Percentiles rank a stretch among this genome's conserved stretches.
phyloP scores from a whole-genome alignment of 495 filamentous ascomycete species.

The Glonium stellatum region DNA sequence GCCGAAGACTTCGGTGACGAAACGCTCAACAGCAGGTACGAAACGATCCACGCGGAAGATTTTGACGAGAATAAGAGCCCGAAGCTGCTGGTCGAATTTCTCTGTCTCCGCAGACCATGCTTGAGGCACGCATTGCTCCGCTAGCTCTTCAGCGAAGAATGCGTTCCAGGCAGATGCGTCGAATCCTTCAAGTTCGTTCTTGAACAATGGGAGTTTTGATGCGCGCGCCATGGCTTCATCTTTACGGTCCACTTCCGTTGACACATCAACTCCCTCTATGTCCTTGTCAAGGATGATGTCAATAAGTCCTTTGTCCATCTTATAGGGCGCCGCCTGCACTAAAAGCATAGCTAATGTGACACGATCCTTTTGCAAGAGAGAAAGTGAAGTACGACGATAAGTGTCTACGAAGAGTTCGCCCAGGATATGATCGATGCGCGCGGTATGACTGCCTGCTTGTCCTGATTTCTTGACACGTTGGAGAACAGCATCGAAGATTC shows the following conservation, averaged over 20 bases:
- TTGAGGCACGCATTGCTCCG: conserved; percentile 76
- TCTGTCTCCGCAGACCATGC: conserved; percentile 62
- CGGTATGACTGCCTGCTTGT: conserved; percentile 64
- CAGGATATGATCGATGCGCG: conserved; percentile 78
- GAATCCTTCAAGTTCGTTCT: conserved; percentile 58
- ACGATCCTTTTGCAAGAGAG: conserved; percentile 86
- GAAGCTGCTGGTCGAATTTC: conserved; percentile 67
- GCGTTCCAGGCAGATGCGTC: conserved; percentile 62
- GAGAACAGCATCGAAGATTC: conserved; percentile 93
- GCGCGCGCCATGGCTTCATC: conserved; percentile 64
- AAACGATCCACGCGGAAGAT: conserved; percentile 93
- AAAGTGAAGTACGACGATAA: conserved; percentile 87
- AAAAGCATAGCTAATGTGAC: conserved; percentile 94
- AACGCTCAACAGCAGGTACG: conserved; percentile 82
- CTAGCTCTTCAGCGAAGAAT: conserved; percentile 79
- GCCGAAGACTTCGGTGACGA: conserved; percentile 87
- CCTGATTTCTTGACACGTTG: conserved; percentile 69
- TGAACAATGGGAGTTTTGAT: conserved; percentile 64
- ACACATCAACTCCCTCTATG: conserved; percentile 70
- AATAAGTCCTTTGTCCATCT: conserved; percentile 83
- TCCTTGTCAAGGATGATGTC: conserved; percentile 78
- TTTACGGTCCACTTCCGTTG: conserved; percentile 53
- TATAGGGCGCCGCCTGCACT: conserved; percentile 85
- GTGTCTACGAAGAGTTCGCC: conserved; percentile 82
- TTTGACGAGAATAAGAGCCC: conserved; percentile 81